Percentiles rank a stretch among this genome's conserved stretches.
Conservation (phyloP, 2,329 filamentous ascomycete species). For the Phoma sp. region DNA sequence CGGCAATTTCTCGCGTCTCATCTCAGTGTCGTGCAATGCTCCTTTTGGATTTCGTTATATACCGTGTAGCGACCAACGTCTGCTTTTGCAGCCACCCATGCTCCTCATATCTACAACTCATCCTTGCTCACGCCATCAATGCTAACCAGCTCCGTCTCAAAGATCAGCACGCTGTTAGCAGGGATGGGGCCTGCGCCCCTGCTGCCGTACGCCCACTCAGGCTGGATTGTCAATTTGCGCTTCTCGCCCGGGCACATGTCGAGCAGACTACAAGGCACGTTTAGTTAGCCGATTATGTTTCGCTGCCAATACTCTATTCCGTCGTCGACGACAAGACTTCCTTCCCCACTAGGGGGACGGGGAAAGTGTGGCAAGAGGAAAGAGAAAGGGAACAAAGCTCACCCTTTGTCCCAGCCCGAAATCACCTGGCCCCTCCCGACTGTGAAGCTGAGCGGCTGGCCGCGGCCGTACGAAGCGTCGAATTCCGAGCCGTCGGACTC, state of each 20-base stretch:
- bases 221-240: constrained; percentile 86
- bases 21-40: too few species aligned
- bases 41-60: not conserved
- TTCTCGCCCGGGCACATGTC: constrained; percentile 99
- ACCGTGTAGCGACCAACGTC: too few species aligned
- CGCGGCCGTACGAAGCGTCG: constrained; percentile 72
- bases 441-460: constrained; percentile 76
- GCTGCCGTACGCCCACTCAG: constrained; percentile 82
- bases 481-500: constrained; percentile 66
- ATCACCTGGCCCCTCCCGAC: constrained; percentile 88
- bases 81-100: not conserved
- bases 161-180: constrained; percentile 80
- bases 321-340: too few species aligned
- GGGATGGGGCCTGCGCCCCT: constrained; percentile 85
- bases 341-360: too few species aligned
- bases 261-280: constrained; percentile 61
- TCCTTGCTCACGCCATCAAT: constrained; percentile 72
- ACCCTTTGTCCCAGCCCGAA: constrained; percentile 88
- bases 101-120: constrained; percentile 40
- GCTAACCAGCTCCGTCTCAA: constrained; percentile 86
- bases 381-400: too few species aligned
- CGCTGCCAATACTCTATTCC: too few species aligned
- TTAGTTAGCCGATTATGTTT: too few species aligned
- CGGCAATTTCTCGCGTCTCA: too few species aligned
- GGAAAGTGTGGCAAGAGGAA: too few species aligned